phyloP scores from a whole-genome alignment of 148 eudicot genomes.

The Silene conica region DNA sequence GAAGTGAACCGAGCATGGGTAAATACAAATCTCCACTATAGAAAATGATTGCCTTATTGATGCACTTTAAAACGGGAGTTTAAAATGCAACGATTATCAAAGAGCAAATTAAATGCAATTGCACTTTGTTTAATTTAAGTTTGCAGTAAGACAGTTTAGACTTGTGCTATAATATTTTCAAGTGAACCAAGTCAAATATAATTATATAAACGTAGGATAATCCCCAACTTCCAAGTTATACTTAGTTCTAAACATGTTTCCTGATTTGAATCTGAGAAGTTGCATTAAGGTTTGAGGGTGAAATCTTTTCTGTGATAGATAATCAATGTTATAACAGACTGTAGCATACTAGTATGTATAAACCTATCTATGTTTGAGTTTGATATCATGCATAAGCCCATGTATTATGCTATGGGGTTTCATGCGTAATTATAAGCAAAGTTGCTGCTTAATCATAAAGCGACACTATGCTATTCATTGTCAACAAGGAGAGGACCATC shows the following conservation, averaged over 20 bases:
- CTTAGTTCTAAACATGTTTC: not conserved
- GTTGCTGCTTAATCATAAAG: too few species aligned
- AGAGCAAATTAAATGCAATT: not conserved
- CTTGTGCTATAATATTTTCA: not conserved
- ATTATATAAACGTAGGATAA: not conserved
- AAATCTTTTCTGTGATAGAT: not conserved
- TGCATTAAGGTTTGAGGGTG: not conserved
- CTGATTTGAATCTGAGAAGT: not conserved
- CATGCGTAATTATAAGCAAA: not conserved
- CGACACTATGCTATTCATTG: not conserved
- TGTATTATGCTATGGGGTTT: not conserved
- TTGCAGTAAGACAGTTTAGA: not conserved
- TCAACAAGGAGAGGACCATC: not conserved
- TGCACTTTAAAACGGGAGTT: not conserved
- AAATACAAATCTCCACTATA: conserved; percentile 23
- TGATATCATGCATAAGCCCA: not conserved
- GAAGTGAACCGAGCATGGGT: conserved; percentile 51
- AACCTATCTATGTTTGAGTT: not conserved
- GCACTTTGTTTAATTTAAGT: not conserved
- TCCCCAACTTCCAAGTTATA: not conserved
- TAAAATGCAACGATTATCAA: not conserved
- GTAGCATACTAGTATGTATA: not conserved
- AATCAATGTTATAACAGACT: not conserved
- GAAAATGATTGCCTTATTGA: conserved; percentile 2
- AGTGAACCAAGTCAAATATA: not conserved